Percentiles rank a stretch among this genome's conserved stretches.
Evolutionary conservation across 805 yeast genomes (phyloP).

Genomic region (Metschnikowia reukaufii): DNA sequence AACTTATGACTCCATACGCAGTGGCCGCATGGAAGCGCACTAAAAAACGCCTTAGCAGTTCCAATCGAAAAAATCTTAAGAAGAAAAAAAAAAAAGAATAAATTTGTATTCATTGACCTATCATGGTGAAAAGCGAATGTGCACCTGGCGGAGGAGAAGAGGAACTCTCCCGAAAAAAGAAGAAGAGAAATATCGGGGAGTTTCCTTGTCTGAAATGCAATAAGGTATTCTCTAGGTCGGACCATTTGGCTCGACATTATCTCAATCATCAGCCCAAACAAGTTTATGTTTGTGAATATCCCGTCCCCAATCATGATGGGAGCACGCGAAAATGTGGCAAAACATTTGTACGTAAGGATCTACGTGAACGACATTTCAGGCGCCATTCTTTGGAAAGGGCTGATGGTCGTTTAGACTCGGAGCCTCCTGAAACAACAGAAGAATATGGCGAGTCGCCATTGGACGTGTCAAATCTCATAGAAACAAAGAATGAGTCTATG

Average conservation of each 20-base stretch:
- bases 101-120: not conserved
- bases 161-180: conserved; percentile 9
- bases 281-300: conserved; percentile 56
- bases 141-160: not conserved
- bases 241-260: conserved; percentile 64
- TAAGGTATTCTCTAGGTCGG: conserved; percentile 59
- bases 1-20: not conserved
- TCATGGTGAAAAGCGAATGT: conserved; percentile 3
- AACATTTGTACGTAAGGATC: conserved; percentile 63
- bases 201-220: conserved; percentile 52
- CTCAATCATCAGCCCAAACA: conserved; percentile 57
- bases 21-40: conserved; percentile 1
- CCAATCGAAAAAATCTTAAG: not conserved
- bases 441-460: not conserved
- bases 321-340: conserved; percentile 49
- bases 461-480: not conserved
- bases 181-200: conserved; percentile 25
- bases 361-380: conserved; percentile 42
- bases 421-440: not conserved
- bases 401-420: conserved; percentile 5
- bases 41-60: not conserved
- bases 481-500: not conserved
- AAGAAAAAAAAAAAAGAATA: not conserved
- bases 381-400: conserved; percentile 13
- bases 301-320: conserved; percentile 41